Conservation (phyloP, 352 stramenopile genomes). For the Sclerospora graminicola region DNA sequence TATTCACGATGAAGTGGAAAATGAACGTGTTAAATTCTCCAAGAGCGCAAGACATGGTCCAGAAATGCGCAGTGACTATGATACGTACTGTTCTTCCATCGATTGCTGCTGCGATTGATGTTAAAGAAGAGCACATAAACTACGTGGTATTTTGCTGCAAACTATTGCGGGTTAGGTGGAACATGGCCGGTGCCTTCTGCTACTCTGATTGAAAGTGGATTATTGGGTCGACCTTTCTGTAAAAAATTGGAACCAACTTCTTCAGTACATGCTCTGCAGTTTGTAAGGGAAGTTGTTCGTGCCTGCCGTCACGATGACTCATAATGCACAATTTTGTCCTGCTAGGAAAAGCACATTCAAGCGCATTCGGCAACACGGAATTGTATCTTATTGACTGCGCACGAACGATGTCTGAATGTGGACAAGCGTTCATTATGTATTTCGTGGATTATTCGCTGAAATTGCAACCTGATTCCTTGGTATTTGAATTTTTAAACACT, state of each 20-base stretch:
- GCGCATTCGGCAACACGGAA: conserved; percentile 24
- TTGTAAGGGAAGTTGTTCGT: conserved; percentile 61
- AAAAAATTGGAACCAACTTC: no score
- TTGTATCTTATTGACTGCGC: conserved; percentile 42
- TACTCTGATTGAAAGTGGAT: conserved; percentile 47
- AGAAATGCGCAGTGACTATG: conserved; percentile 51
- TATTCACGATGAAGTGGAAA: conserved; percentile 68
- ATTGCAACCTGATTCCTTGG: conserved; percentile 39
- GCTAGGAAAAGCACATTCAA: conserved; percentile 45
- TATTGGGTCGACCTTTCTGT: conserved; percentile 50
- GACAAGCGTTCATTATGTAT: conserved; percentile 63
- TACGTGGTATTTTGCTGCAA: conserved; percentile 47
- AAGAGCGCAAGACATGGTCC: conserved; percentile 60
- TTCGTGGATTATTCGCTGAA: conserved; percentile 75
- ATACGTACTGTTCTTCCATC: no score
- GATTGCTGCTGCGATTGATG: conserved; percentile 44
- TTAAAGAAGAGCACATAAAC: conserved; percentile 24
- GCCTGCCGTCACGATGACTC: conserved; percentile 41
- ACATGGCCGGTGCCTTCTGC: conserved; percentile 37
- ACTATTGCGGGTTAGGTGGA: conserved; percentile 69
- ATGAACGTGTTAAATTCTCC: conserved; percentile 69
- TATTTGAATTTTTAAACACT: conserved; percentile 82
- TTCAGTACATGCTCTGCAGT: conserved; percentile 41
- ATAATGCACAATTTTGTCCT: conserved; percentile 75
- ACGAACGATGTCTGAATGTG: no score